Base-by-base conservation (phyloP, 2,329 filamentous ascomycete genomes). In the Fusarium sp. region DNA sequence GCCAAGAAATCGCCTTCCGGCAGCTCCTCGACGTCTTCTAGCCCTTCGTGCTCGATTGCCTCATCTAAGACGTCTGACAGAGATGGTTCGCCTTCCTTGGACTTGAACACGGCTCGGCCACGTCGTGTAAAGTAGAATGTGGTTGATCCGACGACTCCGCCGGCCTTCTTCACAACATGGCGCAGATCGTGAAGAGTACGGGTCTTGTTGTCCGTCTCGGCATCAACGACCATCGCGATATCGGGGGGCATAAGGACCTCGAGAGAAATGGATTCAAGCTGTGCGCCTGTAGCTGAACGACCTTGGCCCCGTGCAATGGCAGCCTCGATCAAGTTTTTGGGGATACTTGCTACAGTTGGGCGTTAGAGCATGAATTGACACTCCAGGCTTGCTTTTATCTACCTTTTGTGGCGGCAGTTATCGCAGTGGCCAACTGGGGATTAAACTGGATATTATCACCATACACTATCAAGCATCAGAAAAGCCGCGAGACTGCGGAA, bases 261-360 rank as follows among this genome's bases (percentile, higher is more conserved):
- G 47, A 96, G 82, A 1, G 87, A 90, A 47, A 95, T 75, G 31
- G 79, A 80, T 72, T 97, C 93, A n/a, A 98, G 85, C 13, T 86
- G 82, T 14, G 85, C 84, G 49, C 95, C 95, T 6, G 84, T 84
- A 2, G 87, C 77, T 21, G 93, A 93, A 63, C 89, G 84, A 37
- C 95, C 94, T 73, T 97, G 93, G 2, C 95, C 95, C 42, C 93
- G 88, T 13, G 92, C 91, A 65, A 99, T 88, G 49, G 95, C 93
- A 13, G 83, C 82, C 75, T 98, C 93, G 67, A 98, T 96, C 3
- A 86, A 83, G 17, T 86, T 80, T 77, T 97, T 97, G 2, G 93
- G 91, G 43, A 97, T 88, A 64, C 90, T 91, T 57, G 87, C 88
- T 84, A 33, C 32, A 17, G 15, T 14, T 35, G 8, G 33, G 9